phyloP scores from a whole-genome alignment of 2,329 filamentous ascomycete genomes.

The Ceratocystiopsis sp. region DNA sequence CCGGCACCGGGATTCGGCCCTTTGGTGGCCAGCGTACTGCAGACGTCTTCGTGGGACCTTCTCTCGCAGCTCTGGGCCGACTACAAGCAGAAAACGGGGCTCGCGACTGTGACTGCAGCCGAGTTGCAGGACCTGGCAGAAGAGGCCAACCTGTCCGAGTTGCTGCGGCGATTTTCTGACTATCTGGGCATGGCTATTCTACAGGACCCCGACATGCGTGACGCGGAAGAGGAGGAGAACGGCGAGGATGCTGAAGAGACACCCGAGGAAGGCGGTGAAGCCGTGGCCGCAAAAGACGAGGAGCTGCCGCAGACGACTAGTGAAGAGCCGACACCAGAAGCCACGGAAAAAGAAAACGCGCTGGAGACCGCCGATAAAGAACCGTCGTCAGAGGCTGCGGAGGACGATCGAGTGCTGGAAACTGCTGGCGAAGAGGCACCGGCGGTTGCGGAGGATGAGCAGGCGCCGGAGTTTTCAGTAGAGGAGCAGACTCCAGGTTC shows the following conservation, averaged over 20 bases:
- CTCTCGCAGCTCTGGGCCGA: constrained; percentile 21
- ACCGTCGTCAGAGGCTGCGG: not conserved
- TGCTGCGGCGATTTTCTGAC: not conserved
- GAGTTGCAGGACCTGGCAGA: constrained; percentile 19
- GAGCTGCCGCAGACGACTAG: too few species aligned
- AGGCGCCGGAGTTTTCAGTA: too few species aligned
- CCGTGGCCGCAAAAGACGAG: too few species aligned
- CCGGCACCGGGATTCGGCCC: constrained; percentile 22
- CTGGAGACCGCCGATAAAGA: too few species aligned
- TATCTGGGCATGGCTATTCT: not conserved
- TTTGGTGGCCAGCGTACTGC: constrained; percentile 24
- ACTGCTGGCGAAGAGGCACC: too few species aligned
- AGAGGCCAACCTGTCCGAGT: not conserved
- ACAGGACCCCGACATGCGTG: too few species aligned
- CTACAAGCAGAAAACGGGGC: constrained; percentile 11
- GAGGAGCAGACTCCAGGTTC: too few species aligned
- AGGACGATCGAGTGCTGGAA: too few species aligned
- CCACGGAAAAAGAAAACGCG: too few species aligned
- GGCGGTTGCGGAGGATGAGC: too few species aligned
- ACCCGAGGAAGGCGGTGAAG: too few species aligned
- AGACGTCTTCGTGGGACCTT: constrained; percentile 18
- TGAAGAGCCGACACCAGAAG: too few species aligned
- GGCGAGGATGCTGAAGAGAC: not conserved
- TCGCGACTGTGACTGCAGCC: not conserved
- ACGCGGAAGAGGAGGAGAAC: not conserved